Base-by-base conservation (phyloP, 345 rosid genomes). In the Populus deltoides region DNA sequence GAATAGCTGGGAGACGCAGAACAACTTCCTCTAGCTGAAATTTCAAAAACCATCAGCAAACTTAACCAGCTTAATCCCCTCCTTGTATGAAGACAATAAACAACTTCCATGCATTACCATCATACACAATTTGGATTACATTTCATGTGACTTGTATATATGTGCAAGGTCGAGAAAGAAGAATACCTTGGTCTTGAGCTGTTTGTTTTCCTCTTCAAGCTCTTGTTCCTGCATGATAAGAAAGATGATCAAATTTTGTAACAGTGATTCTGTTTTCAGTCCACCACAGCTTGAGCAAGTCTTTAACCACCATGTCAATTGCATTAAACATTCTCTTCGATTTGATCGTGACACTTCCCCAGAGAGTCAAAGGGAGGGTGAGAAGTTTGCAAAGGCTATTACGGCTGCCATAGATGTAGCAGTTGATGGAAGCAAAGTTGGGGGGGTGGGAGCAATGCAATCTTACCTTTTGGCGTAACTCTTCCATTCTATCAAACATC, bases 191-290 rank as follows among this genome's bases (percentile, higher is more conserved):
- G 73, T 57, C 75, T 65, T 78, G 35, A 86, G 85, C 55, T 66
- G 79, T 69, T 61, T 53, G 53, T 84, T 86, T 78, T 84, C 81
- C 20, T 78, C 87, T 33, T 59, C 75, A 49, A 82, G 85, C 4
- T 78, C 81, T 7, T 29, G 70, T 73, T 77, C 89, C 89, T 84
- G 76, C 47, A 75, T 16, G 29, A 51, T 41, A 29, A 18, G 27
- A 43, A 43, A 43, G 47, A 43, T 43, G 47, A 11, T 43, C 47
- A 43, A 11, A 11, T 10, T 43, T 43, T 43, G 13, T 13, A 43
- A 13, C 47, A 43, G 11, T 43, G 47, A 43, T 43, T 43, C 47
- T 43, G 12, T 43, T 43, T 43, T 43, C 47, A 43, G 15, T 11
- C 47, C 47, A 11, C 47, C 47, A 43, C 15, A 43, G 47, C 47